These are phyloP conservation scores for Panicum hallii DNA, from an alignment of 202 grass and related monocot species.

Conservation along the genomic window DNA sequence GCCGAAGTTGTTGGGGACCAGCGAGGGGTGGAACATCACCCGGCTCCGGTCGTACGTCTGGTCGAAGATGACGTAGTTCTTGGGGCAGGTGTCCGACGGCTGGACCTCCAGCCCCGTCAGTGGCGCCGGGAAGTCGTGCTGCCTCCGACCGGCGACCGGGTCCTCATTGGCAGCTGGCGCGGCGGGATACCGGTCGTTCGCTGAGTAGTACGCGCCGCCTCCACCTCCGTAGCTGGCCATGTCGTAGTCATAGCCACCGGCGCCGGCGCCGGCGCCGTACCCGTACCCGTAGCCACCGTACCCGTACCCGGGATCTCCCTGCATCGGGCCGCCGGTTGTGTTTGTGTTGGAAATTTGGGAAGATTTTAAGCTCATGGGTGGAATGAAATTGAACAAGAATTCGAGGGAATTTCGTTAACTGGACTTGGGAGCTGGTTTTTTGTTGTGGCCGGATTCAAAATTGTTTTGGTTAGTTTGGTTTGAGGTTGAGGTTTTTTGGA, in stretches of 20 bases:
- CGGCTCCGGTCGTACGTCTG: constrained; percentile 73
- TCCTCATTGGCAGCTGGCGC: constrained; percentile 55
- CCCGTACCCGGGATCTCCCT: constrained; percentile 49
- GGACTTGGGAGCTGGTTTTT: not conserved
- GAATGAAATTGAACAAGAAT: constrained; percentile 25
- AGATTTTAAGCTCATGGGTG: not conserved
- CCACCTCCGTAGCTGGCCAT: too few relatives aligned
- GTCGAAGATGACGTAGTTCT: constrained; percentile 90
- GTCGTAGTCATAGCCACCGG: too few relatives aligned
- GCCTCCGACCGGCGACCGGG: constrained; percentile 48
- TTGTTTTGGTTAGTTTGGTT: constrained; percentile 23
- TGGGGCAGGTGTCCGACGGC: constrained; percentile 73
- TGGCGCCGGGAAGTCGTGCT: constrained; percentile 68
- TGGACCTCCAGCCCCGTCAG: constrained; percentile 73
- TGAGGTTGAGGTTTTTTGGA: constrained; percentile 31
- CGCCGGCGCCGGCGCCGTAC: not conserved
- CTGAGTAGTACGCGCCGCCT: constrained; percentile 40
- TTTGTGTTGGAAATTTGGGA: not conserved
- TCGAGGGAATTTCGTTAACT: not conserved
- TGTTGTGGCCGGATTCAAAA: constrained; percentile 26
- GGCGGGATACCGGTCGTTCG: constrained; percentile 36
- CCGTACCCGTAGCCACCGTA: constrained; percentile 35
- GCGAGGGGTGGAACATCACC: constrained; percentile 82
- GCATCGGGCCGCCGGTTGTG: constrained; percentile 44
- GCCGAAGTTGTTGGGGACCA: constrained; percentile 69